Evolutionary conservation across 495 filamentous ascomycete species (phyloP).

Genomic region (Tuber microsphaerosporum): DNA sequence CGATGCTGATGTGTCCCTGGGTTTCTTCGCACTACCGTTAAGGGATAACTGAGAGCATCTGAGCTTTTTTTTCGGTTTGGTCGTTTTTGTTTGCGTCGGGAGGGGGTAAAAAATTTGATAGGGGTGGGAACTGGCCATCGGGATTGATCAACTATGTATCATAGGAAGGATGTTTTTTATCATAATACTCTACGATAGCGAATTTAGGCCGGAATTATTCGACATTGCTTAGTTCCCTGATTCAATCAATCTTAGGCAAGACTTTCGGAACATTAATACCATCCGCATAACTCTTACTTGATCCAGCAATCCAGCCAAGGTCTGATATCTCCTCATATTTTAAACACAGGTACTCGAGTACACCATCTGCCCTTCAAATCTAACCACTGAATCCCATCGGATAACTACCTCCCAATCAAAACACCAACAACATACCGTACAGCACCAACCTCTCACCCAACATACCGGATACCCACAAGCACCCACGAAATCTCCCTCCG

Average conservation of each 20-base stretch:
- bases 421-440: no score
- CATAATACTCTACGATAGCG: neutral
- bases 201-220: neutral
- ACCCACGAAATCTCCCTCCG: neutral
- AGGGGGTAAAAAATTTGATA: neutral
- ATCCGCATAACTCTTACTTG: neutral
- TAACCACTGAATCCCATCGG: neutral
- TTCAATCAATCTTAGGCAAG: neutral
- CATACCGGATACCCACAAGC: neutral
- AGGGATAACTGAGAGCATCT: constrained; percentile 55
- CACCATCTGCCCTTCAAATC: neutral
- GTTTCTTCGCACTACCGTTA: constrained; percentile 53
- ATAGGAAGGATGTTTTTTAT: neutral
- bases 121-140: neutral
- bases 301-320: neutral
- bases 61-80: constrained; percentile 45
- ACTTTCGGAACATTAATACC: neutral
- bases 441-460: no score
- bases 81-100: constrained; percentile 8
- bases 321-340: neutral
- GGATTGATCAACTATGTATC: neutral
- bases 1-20: constrained; percentile 52
- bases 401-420: neutral
- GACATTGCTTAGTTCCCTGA: neutral
- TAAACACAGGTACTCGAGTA: neutral